Conservation (phyloP, 2,329 filamentous ascomycete genomes). For the Xylariaceae sp. region DNA sequence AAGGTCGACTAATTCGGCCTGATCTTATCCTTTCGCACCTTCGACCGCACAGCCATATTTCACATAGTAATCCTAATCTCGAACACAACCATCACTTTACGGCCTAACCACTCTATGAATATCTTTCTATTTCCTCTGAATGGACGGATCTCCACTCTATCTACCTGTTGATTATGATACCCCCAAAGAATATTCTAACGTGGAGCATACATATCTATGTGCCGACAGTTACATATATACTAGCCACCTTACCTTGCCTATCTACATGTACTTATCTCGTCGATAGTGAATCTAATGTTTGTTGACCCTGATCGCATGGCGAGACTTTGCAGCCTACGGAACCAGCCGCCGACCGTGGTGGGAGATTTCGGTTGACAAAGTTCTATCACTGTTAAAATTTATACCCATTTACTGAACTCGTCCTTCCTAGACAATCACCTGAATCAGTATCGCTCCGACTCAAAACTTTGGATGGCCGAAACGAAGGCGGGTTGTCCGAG, state of each 20-base stretch:
- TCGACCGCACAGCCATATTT: not conserved
- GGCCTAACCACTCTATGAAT: not conserved
- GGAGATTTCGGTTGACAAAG: no score
- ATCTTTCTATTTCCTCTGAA: constrained; percentile 4
- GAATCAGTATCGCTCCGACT: no score
- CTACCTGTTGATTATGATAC: constrained; percentile 22
- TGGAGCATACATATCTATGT: constrained; percentile 5
- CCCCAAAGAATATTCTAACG: constrained; percentile 18
- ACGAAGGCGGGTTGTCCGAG: no score
- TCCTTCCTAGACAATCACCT: no score
- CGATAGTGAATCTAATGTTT: constrained; percentile 18
- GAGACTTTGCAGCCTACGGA: no score
- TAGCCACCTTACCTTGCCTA: no score
- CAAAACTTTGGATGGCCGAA: no score
- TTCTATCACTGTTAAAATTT: no score
- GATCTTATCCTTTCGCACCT: constrained; percentile 8
- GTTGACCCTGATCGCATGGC: not conserved
- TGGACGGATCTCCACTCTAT: constrained; percentile 15
- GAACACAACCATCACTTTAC: constrained; percentile 1
- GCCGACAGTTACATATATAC: constrained; percentile 9
- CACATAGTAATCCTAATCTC: constrained; percentile 1
- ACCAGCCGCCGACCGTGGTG: no score
- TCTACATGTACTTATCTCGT: constrained; percentile 9
- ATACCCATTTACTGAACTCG: no score
- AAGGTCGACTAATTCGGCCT: constrained; percentile 47